These are phyloP conservation scores for Phascolomyces articulosus DNA, from an alignment of 371 early-diverging fungal genomes.

Conservation along the genomic window DNA sequence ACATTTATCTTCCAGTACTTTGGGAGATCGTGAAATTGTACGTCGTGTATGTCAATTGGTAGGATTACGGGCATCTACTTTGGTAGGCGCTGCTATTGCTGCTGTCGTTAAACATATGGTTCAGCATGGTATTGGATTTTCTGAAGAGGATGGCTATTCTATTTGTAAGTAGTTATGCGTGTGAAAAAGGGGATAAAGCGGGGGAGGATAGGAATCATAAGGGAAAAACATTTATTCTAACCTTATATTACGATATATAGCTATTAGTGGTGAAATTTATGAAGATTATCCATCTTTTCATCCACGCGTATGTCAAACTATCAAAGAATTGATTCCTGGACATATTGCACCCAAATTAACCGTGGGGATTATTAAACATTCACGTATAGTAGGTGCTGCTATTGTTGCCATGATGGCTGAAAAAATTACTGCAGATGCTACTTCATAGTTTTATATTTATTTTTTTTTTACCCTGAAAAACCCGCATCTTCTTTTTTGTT, in stretches of 20 bases:
- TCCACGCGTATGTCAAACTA: constrained; percentile 72
- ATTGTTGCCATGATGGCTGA: constrained; percentile 82
- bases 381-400: constrained; percentile 84
- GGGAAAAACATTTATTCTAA: neutral
- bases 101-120: constrained; percentile 62
- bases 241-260: constrained; percentile 18
- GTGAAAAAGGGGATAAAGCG: neutral
- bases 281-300: constrained; percentile 88
- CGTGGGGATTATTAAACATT: constrained; percentile 71
- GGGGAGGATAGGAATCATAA: no score
- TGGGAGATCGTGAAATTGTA: constrained; percentile 69
- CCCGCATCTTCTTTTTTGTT: neutral
- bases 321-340: constrained; percentile 75
- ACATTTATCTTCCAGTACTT: constrained; percentile 47
- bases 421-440: constrained; percentile 28
- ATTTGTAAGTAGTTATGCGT: constrained; percentile 60
- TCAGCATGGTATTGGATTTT: constrained; percentile 37
- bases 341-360: constrained; percentile 72
- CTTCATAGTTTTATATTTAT: neutral
- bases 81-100: constrained; percentile 70
- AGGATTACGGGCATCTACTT: constrained; percentile 67
- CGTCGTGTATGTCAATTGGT: constrained; percentile 70
- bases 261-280: constrained; percentile 83
- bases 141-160: constrained; percentile 59
- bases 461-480: neutral